These are phyloP conservation scores for Cyamopsis tetragonoloba DNA, from an alignment of 306 rosid species.

Conservation along the genomic window DNA sequence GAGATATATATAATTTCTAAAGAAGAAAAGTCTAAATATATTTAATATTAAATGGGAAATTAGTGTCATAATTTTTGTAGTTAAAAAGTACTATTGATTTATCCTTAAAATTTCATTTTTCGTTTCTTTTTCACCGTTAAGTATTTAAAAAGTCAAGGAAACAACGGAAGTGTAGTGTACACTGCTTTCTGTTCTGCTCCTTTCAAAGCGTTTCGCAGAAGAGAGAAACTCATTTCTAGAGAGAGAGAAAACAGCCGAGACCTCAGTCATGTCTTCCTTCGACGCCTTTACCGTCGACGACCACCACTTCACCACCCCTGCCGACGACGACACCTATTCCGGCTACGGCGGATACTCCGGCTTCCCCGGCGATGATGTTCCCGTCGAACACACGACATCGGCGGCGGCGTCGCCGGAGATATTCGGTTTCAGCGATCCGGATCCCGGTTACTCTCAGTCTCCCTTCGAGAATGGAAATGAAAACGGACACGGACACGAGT, in stretches of 20 bases:
- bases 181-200: neutral
- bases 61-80: too few relatives aligned
- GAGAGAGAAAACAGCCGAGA: conserved; percentile 13
- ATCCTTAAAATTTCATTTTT: neutral
- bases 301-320: conserved; percentile 38
- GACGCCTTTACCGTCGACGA: conserved; percentile 68
- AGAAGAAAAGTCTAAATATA: too few relatives aligned
- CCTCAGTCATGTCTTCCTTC: conserved; percentile 85
- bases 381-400: conserved; percentile 42
- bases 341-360: conserved; percentile 60
- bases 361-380: conserved; percentile 47
- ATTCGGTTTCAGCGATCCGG: conserved; percentile 75
- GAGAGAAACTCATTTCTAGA: conserved; percentile 11
- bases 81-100: too few relatives aligned
- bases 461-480: conserved; percentile 76
- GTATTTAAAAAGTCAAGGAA: conserved; percentile 31
- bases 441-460: conserved; percentile 56
- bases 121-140: conserved; percentile 28
- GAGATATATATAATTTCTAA: too few relatives aligned
- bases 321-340: conserved; percentile 45
- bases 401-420: conserved; percentile 51
- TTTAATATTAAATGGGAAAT: too few relatives aligned
- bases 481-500: conserved; percentile 42
- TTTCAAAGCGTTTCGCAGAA: conserved; percentile 8
- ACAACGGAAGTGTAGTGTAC: neutral